Base-by-base conservation (phyloP, 2,329 filamentous ascomycete genomes). In the Ceratocystis papillata region DNA sequence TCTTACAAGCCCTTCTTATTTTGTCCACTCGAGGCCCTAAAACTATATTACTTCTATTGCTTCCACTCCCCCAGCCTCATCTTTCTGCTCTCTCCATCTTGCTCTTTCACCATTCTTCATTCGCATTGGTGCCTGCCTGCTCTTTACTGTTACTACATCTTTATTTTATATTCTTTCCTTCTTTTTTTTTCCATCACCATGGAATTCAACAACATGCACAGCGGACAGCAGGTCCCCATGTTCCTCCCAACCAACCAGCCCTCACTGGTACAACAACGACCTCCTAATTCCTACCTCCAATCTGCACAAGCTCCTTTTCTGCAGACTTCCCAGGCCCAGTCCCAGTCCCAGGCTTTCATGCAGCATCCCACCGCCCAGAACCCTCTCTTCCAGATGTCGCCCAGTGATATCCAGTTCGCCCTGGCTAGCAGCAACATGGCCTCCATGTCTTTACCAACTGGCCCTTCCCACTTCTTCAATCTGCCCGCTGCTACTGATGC, bases 31-130 rank as follows among this genome's bases (percentile, higher is more conserved):
- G 53, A 60, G 22, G 48, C 53, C 41, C 48, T 46, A 45, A 53
- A 22, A 37, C 37, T 66, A 66, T 66, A 66, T 62, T 61, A 66
- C 30, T 30, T 60, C 44, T 25, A 20, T n/a, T 20, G 45, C 63
- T 37, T 37, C 48, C 55, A 59, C 55, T 59, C 37, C 28, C 55
- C 62, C 59, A 63, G 28, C 60, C 64, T 55, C 62, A 55, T 63
- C n/a, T 33, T 50, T 63, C 61, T 25, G 30, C 30, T 62, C 45
- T 50, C 41, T 62, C 10, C 60, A 41, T 41, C 37, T 41, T 41
- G 10, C 37, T 41, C 37, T 41, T 12, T 41, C 30, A 45, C 41
- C 30, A 12, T 65, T 63, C 22, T 48, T 62, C 59, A 44, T 63
- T 48, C 33, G 20, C 30, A 41, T 41, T 41, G 37, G 37, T 15